A percentile compares a stretch with the other conserved stretches of the same genome.
phyloP scores from a whole-genome alignment of 2,329 filamentous ascomycete species.

The Balansia obtecta region DNA sequence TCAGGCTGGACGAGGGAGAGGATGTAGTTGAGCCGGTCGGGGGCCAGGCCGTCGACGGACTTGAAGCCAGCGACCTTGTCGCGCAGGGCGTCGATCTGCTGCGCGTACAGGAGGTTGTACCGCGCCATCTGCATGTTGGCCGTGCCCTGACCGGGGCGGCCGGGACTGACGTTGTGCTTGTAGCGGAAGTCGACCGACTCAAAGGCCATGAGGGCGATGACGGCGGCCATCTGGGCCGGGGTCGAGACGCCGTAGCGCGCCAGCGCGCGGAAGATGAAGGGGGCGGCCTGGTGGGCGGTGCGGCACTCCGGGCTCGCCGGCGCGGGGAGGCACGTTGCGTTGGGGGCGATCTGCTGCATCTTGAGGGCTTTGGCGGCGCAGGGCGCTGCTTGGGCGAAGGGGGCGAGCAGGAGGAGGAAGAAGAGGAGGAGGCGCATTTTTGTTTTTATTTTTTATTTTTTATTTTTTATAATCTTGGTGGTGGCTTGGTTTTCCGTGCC shows the following conservation, averaged over 20 bases:
- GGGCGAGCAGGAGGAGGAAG: slow-evolving; percentile 3
- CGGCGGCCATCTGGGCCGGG: slow-evolving; percentile 51
- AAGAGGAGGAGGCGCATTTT: slow-evolving; percentile 2
- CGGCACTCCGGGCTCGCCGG: slow-evolving; percentile 43
- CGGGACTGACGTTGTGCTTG: slow-evolving; percentile 50
- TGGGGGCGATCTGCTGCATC: slow-evolving; percentile 44
- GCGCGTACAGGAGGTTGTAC: slow-evolving; percentile 37
- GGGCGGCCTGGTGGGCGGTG: slow-evolving; percentile 49
- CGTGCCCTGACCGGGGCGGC: slow-evolving; percentile 58
- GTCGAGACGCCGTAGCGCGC: slow-evolving; percentile 40
- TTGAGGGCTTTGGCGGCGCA: slow-evolving; percentile 15
- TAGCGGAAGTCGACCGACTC: slow-evolving; percentile 60
- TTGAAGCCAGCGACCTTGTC: slow-evolving; percentile 18
- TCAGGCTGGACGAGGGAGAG: slow-evolving; percentile 33
- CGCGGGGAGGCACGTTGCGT: slow-evolving; percentile 33
- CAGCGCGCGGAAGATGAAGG: slow-evolving; percentile 44
- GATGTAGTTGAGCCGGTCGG: slow-evolving; percentile 25
- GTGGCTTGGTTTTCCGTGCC: no score
- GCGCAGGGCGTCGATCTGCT: slow-evolving; percentile 25
- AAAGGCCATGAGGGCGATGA: slow-evolving; percentile 58
- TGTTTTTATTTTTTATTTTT: no score
- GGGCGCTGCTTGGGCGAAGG: slow-evolving; percentile 7
- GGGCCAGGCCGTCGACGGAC: slow-evolving; percentile 14
- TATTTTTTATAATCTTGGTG: no score
- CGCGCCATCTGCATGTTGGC: slow-evolving; percentile 38